These are phyloP conservation scores for Ustilago trichophora DNA, from an alignment of 1,284 basidiomycete genomes.

Conservation along the genomic window DNA sequence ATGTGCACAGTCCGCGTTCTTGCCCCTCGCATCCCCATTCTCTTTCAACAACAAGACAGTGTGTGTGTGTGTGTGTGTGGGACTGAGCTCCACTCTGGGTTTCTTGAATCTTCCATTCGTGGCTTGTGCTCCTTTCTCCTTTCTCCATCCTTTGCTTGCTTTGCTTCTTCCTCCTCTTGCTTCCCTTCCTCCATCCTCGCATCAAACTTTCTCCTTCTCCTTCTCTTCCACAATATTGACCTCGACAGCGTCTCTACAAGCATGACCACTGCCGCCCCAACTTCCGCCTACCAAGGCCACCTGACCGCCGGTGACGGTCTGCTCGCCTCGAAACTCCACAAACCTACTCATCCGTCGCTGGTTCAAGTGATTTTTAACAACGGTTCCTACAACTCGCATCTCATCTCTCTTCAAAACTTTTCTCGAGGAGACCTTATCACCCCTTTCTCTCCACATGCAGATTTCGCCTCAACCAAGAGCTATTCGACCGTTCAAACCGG, in stretches of 20 bases:
- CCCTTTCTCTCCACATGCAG: slow-evolving; percentile 42
- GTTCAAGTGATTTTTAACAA: slow-evolving; percentile 59
- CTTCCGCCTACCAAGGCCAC: slow-evolving; percentile 49
- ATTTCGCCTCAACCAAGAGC: slow-evolving; percentile 21
- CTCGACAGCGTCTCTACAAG: neutral
- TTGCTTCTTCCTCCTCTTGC: neutral
- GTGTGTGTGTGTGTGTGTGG: too few species aligned
- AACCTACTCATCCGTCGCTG: slow-evolving; percentile 51
- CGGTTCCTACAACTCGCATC: slow-evolving; percentile 59
- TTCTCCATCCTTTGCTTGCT: neutral
- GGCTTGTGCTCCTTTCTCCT: neutral
- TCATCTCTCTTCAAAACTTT: slow-evolving; percentile 47
- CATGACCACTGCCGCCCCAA: slow-evolving; percentile 27
- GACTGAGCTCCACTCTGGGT: too few species aligned
- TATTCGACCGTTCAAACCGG: slow-evolving; percentile 62
- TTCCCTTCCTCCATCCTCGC: neutral
- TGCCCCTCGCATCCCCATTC: neutral
- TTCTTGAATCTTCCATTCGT: slow-evolving; percentile 4
- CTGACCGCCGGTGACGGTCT: slow-evolving; percentile 51
- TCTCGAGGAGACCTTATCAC: slow-evolving; percentile 44
- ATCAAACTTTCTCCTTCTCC: neutral
- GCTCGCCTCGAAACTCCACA: slow-evolving; percentile 40
- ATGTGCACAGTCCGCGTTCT: neutral
- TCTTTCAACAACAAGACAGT: neutral
- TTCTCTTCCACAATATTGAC: too few species aligned